A percentile compares a stretch with the other conserved stretches of the same genome.
phyloP scores from a whole-genome alignment of 176 grass and related monocot genomes.

The Carex scoparia region DNA sequence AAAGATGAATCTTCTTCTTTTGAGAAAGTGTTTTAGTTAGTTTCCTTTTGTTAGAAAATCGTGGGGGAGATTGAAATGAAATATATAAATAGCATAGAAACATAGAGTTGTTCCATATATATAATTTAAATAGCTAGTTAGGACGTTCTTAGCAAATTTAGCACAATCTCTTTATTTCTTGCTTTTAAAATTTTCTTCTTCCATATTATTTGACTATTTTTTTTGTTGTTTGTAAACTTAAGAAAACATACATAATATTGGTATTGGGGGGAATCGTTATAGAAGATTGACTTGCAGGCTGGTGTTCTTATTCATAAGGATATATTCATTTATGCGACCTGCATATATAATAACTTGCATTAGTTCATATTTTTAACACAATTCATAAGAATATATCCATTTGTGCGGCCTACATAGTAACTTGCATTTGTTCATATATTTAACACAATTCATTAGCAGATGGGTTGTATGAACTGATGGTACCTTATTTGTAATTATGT shows the following conservation, averaged over 20 bases:
- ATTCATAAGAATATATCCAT: not conserved
- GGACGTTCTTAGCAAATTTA: conserved; percentile 20
- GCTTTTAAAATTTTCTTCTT: not conserved
- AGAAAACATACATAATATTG: conserved; percentile 59
- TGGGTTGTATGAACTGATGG: not conserved
- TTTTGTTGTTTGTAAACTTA: conserved; percentile 52
- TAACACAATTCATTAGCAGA: not conserved
- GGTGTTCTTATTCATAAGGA: not conserved
- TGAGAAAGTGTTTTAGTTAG: conserved; percentile 63
- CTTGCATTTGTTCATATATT: not conserved
- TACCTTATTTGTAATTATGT: not conserved
- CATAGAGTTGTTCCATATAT: conserved; percentile 45
- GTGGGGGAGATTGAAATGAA: conserved; percentile 48
- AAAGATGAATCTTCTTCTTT: conserved; percentile 38
- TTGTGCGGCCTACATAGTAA: not conserved
- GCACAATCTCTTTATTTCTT: not conserved
- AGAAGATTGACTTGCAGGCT: conserved; percentile 17
- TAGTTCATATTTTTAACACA: not conserved
- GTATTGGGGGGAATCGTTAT: conserved; percentile 38
- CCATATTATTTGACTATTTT: conserved; percentile 40
- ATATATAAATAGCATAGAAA: conserved; percentile 68
- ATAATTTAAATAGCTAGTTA: conserved; percentile 59
- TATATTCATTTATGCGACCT: not conserved
- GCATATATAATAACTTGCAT: not conserved
- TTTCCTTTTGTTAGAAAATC: conserved; percentile 70